These are phyloP conservation scores for Arthrobotrys sphaeroides DNA, from an alignment of 2,329 filamentous ascomycete genomes.

Conservation along the genomic window DNA sequence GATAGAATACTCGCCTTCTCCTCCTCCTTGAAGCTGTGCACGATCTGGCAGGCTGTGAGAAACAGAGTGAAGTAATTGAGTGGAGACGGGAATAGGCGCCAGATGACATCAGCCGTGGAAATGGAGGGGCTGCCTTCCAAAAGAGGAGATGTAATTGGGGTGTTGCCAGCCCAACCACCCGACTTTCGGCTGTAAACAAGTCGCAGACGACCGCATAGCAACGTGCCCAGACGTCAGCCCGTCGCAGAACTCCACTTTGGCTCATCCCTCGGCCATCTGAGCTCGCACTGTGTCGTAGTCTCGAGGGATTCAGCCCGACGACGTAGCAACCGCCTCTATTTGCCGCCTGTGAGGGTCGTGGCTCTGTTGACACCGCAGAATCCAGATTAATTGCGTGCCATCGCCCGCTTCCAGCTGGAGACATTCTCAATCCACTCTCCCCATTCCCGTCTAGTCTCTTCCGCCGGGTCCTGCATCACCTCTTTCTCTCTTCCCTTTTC, in stretches of 20 bases:
- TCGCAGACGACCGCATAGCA: slow-evolving; percentile 20
- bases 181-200: slow-evolving; percentile 31
- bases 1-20: too few species aligned
- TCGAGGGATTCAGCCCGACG: neutral
- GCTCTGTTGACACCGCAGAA: slow-evolving; percentile 41
- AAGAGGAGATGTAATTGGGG: slow-evolving; percentile 38
- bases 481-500: slow-evolving; percentile 28
- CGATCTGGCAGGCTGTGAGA: too few species aligned
- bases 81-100: neutral
- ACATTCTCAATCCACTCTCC: slow-evolving; percentile 21
- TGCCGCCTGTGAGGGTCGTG: neutral
- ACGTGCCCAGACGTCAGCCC: slow-evolving; percentile 18
- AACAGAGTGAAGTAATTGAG: neutral
- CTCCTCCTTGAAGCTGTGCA: too few species aligned
- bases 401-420: slow-evolving; percentile 34
- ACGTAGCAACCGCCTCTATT: slow-evolving; percentile 42
- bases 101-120: slow-evolving; percentile 1
- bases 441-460: slow-evolving; percentile 28
- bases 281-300: neutral
- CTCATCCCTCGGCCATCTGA: neutral
- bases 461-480: slow-evolving; percentile 15
- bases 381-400: slow-evolving; percentile 49
- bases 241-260: slow-evolving; percentile 26
- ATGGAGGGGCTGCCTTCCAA: slow-evolving; percentile 1
- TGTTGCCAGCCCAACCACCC: slow-evolving; percentile 51